A percentile compares a stretch with the other conserved stretches of the same genome.
phyloP scores from a whole-genome alignment of 495 filamentous ascomycete genomes.

The Astrothelium macrocarpum region DNA sequence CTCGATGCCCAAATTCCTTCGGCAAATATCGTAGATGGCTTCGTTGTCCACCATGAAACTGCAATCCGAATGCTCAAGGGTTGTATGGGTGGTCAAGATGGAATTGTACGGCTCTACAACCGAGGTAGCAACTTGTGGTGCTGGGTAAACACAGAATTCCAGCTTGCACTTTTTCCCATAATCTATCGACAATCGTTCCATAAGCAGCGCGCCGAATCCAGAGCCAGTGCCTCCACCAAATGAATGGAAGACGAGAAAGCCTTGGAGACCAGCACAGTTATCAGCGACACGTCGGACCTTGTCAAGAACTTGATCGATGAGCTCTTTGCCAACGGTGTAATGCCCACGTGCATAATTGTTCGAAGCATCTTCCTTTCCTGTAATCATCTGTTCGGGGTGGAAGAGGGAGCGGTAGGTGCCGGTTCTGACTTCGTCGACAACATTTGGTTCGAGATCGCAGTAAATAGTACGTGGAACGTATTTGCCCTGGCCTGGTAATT shows the following conservation, averaged over 20 bases:
- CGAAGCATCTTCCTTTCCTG: constrained; percentile 97
- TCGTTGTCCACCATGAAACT: constrained; percentile 99
- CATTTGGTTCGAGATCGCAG: constrained; percentile 98
- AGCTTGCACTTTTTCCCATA: constrained; percentile 99
- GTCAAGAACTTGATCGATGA: constrained; percentile 94
- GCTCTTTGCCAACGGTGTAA: constrained; percentile 98
- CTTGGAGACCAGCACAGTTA: constrained; percentile 94
- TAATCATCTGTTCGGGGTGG: constrained; percentile 99
- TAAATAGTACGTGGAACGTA: constrained; percentile 99
- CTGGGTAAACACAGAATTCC: constrained; percentile 97
- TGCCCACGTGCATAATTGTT: constrained; percentile 99
- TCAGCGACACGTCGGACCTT: constrained; percentile 93
- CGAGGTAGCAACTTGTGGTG: constrained; percentile 90
- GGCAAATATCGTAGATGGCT: constrained; percentile 99
- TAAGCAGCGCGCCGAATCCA: constrained; percentile 92
- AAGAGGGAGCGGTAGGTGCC: constrained; percentile 92
- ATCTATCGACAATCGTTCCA: constrained; percentile 95
- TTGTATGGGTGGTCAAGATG: constrained; percentile 96
- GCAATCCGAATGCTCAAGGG: constrained; percentile 98
- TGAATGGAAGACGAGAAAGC: constrained; percentile 98
- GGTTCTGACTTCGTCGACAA: constrained; percentile 98
- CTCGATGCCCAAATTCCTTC: constrained; percentile 91
- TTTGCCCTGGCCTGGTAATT: constrained; percentile 76
- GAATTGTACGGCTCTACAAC: constrained; percentile 99
- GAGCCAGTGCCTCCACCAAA: constrained; percentile 98